Base-by-base conservation (phyloP, 768 basidiomycete genomes). In the Boletus sp. region DNA sequence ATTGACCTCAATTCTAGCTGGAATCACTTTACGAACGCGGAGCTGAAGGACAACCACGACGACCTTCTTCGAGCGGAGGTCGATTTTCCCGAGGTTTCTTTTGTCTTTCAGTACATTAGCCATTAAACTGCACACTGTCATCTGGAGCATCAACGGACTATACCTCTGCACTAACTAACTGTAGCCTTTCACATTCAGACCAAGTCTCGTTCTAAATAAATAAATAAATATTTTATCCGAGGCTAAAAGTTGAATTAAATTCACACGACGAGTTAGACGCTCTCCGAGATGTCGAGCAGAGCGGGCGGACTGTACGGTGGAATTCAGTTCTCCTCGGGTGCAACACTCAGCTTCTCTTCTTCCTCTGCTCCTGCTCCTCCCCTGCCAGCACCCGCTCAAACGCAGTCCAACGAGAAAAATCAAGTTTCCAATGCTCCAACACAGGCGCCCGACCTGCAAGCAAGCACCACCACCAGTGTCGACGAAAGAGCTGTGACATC, bases 81-180 rank as follows among this genome's bases (percentile, higher is more conserved):
- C 38, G 92, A 89, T 10, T 61, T 83, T 40, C 82, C 85, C 5
- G 88, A 93, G 58, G 88, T 98, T 45, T 95, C 94, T 0, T 96
- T 93, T 64, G 94, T 95, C 40, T 98, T 96, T 77, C 96, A 98
- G 69, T 97, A 94, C 68, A 86, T 93, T 69, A 93, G 91, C 70
- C 91, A 93, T 69, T 93, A 81, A 64, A 37, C 32, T 14, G 21
- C n/a, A 50, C 11, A 34, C 15, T 25, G 14, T 17, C 41, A 42
- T 54, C 11, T 35, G 30, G 55, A 43, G 15, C 49, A 58, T 47
- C 48, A 15, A 58, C 44, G 60, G 51, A 63, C 60, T 27, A 33
- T 30, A 54, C 46, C 25, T 39, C 6, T 37, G 33, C 34, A 42
- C 30, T 29, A 15, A 25, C 3, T 8, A 17, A 32, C 39, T 33